These are phyloP conservation scores for Alternaria metachromatica DNA, from an alignment of 2,329 filamentous ascomycete genomes.

Conservation along the genomic window DNA sequence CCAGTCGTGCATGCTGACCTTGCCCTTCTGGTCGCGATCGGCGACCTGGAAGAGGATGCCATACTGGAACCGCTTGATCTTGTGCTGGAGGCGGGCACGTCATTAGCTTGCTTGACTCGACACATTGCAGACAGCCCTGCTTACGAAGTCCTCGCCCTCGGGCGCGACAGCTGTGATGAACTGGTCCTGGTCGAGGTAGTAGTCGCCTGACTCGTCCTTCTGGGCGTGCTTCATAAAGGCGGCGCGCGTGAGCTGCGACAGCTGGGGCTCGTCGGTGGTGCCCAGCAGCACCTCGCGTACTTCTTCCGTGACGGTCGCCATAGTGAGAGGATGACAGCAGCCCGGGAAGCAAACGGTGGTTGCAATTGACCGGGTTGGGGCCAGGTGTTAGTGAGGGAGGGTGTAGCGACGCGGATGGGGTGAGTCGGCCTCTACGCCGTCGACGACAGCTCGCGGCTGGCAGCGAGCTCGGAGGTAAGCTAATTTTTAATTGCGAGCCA, in stretches of 20 bases:
- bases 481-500: slow-evolving; percentile 30
- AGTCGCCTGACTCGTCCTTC: slow-evolving; percentile 78
- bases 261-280: slow-evolving; percentile 61
- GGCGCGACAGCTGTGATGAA: slow-evolving; percentile 93
- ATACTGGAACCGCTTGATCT: slow-evolving; percentile 96
- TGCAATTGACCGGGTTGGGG: slow-evolving; percentile 38
- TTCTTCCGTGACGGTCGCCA: slow-evolving; percentile 72
- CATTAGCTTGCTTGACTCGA: slow-evolving; percentile 37
- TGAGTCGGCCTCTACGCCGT: slow-evolving; percentile 35
- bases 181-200: slow-evolving; percentile 81
- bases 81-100: slow-evolving; percentile 69
- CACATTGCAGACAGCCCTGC: slow-evolving; percentile 45
- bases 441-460: slow-evolving; percentile 23
- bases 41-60: slow-evolving; percentile 91
- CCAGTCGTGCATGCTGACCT: slow-evolving; percentile 85
- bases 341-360: slow-evolving; percentile 19
- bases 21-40: slow-evolving; percentile 76
- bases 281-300: slow-evolving; percentile 70
- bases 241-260: slow-evolving; percentile 76
- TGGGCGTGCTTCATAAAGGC: slow-evolving; percentile 78
- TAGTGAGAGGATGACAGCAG: slow-evolving; percentile 25
- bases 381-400: slow-evolving; percentile 16
- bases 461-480: slow-evolving; percentile 39
- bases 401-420: slow-evolving; percentile 19
- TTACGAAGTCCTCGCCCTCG: slow-evolving; percentile 86